Percentiles rank a stretch among this genome's conserved stretches.
These are phyloP conservation scores for Phytopythium delawarense DNA, from an alignment of 352 stramenopile genomes.

Conservation along the genomic window DNA sequence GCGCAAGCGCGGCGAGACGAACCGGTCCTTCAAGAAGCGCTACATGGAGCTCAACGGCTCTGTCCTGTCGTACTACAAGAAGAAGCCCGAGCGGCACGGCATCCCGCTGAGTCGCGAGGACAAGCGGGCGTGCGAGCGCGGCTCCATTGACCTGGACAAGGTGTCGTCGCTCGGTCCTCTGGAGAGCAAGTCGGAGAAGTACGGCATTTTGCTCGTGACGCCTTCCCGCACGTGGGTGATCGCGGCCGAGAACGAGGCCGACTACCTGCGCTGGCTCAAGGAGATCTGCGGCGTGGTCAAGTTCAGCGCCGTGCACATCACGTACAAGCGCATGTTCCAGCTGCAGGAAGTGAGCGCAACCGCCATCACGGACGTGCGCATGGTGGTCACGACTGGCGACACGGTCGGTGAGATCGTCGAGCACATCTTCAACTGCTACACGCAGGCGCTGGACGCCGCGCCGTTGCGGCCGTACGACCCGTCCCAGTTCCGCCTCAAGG, in stretches of 20 bases:
- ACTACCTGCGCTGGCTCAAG: slow-evolving; percentile 82
- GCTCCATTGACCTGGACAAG: slow-evolving; percentile 73
- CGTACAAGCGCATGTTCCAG: slow-evolving; percentile 81
- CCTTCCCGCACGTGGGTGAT: slow-evolving; percentile 76
- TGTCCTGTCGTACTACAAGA: slow-evolving; percentile 82
- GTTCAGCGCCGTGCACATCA: slow-evolving; percentile 75
- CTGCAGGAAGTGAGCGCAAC: slow-evolving; percentile 81
- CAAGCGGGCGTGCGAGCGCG: slow-evolving; percentile 68
- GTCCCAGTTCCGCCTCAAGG: slow-evolving; percentile 80
- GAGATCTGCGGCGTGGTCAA: slow-evolving; percentile 75
- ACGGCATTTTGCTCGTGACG: slow-evolving; percentile 76
- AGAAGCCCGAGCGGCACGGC: slow-evolving; percentile 78
- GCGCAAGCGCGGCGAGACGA: slow-evolving; percentile 81
- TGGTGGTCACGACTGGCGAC: slow-evolving; percentile 78
- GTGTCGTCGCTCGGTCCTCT: slow-evolving; percentile 81
- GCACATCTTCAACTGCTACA: slow-evolving; percentile 89
- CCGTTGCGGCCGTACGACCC: slow-evolving; percentile 76
- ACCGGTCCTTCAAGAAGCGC: slow-evolving; percentile 75
- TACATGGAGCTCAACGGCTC: slow-evolving; percentile 83
- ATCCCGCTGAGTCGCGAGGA: slow-evolving; percentile 65
- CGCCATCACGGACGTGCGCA: slow-evolving; percentile 81
- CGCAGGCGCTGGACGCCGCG: slow-evolving; percentile 68
- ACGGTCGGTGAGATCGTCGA: slow-evolving; percentile 87
- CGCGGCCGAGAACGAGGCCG: slow-evolving; percentile 58
- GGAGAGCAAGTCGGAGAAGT: slow-evolving; percentile 57